Evolutionary conservation across 78 protist genomes (phyloP).

Genomic region (Dictyostelium capitatum): DNA sequence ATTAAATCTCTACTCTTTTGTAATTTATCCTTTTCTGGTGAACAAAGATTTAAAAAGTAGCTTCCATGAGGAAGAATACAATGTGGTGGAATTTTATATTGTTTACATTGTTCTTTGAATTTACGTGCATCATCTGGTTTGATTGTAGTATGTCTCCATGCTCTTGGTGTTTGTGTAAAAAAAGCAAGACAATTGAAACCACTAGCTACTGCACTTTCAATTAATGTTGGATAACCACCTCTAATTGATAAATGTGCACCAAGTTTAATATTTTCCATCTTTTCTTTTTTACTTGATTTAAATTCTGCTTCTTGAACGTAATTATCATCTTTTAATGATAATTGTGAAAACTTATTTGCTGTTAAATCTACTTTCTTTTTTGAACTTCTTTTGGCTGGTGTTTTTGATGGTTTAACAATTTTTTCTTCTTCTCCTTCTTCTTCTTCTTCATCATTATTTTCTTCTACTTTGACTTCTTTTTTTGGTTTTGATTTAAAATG

Average conservation of each 20-base stretch:
- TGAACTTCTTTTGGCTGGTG: background rate
- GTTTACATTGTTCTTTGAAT: background rate
- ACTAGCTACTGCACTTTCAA: background rate
- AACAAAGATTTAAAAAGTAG: slow-evolving; percentile 71
- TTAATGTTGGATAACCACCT: background rate
- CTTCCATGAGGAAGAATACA: slow-evolving; percentile 81
- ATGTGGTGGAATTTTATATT: background rate
- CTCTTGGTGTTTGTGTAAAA: slow-evolving; percentile 36
- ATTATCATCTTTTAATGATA: background rate
- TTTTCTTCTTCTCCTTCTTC: background rate
- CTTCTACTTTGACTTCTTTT: background rate
- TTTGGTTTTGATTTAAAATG: background rate
- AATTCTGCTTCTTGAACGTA: background rate
- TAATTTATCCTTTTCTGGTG: slow-evolving; percentile 35
- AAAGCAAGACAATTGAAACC: slow-evolving; percentile 65
- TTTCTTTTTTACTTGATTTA: slow-evolving; percentile 10
- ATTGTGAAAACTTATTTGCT: background rate
- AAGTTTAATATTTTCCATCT: slow-evolving; percentile 29
- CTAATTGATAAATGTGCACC: slow-evolving; percentile 27
- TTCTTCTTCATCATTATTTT: background rate
- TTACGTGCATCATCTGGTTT: background rate
- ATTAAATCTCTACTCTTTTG: slow-evolving; percentile 39
- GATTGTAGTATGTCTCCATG: slow-evolving; percentile 21
- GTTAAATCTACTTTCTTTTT: background rate
- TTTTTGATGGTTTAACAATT: background rate